A percentile compares a stretch with the other conserved stretches of the same genome.
Evolutionary conservation across 2,329 filamentous ascomycete genomes (phyloP).

Genomic region (Ilyonectria destructans): DNA sequence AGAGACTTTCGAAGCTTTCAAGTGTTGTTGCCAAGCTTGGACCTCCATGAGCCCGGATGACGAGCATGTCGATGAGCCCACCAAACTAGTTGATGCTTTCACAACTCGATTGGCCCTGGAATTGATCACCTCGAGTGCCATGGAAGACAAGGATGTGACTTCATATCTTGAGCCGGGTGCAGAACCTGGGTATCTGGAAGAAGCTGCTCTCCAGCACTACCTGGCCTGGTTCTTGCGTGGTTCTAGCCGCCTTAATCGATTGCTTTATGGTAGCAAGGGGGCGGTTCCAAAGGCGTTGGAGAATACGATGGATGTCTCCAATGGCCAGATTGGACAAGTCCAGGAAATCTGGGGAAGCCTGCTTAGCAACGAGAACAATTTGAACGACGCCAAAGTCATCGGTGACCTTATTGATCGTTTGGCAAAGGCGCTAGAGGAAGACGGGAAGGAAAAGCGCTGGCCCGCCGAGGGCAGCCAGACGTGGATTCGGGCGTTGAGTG

Average conservation of each 20-base stretch:
- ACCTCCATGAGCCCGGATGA: slow-evolving; percentile 57
- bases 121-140: slow-evolving; percentile 43
- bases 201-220: slow-evolving; percentile 52
- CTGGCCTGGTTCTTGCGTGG: slow-evolving; percentile 55
- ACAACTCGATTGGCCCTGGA: slow-evolving; percentile 53
- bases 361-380: slow-evolving; percentile 57
- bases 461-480: slow-evolving; percentile 49
- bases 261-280: slow-evolving; percentile 48
- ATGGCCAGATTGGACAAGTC: slow-evolving; percentile 35
- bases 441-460: slow-evolving; percentile 52
- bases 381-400: slow-evolving; percentile 54
- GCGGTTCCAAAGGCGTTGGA: slow-evolving; percentile 47
- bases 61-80: slow-evolving; percentile 48
- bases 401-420: slow-evolving; percentile 53
- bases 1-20: slow-evolving; percentile 60
- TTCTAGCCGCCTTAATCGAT: slow-evolving; percentile 51
- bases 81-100: slow-evolving; percentile 54
- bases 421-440: slow-evolving; percentile 50
- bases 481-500: slow-evolving; percentile 54
- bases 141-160: slow-evolving; percentile 45
- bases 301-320: slow-evolving; percentile 43
- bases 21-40: slow-evolving; percentile 59
- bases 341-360: slow-evolving; percentile 52
- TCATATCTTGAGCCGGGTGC: slow-evolving; percentile 32
- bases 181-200: slow-evolving; percentile 47